A percentile compares a stretch with the other conserved stretches of the same genome.
phyloP scores from a whole-genome alignment of 164 flowering plant species.

The Chloranthus sessilifolius region DNA sequence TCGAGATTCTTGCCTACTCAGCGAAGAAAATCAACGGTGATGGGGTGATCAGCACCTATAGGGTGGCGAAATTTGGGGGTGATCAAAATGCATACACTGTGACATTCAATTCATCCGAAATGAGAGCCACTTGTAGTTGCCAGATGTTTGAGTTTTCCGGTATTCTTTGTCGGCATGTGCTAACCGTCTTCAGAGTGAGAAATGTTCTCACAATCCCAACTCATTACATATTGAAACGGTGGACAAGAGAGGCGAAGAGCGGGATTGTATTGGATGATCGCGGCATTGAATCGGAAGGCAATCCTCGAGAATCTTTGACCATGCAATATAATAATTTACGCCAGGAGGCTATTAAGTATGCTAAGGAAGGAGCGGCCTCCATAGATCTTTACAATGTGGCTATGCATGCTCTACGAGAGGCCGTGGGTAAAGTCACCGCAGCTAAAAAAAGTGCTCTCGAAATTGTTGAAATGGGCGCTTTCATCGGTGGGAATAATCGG shows the following conservation, averaged over 20 bases:
- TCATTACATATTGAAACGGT: slow-evolving; percentile 59
- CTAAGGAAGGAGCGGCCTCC: slow-evolving; percentile 70
- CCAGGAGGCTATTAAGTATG: slow-evolving; percentile 67
- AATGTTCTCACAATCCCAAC: slow-evolving; percentile 59
- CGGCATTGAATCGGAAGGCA: slow-evolving; percentile 35
- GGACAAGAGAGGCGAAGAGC: slow-evolving; percentile 74
- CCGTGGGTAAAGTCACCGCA: slow-evolving; percentile 6
- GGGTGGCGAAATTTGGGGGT: slow-evolving; percentile 83
- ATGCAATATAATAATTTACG: slow-evolving; percentile 53
- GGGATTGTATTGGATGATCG: slow-evolving; percentile 41
- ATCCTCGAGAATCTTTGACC: slow-evolving; percentile 36
- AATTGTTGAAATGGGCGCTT: no score
- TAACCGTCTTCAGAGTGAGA: slow-evolving; percentile 76
- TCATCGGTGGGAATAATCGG: no score
- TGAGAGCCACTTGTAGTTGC: slow-evolving; percentile 75
- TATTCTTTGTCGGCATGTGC: slow-evolving; percentile 73
- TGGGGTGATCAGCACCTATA: slow-evolving; percentile 46
- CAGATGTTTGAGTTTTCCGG: slow-evolving; percentile 87
- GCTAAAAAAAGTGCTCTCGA: no score
- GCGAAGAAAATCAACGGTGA: slow-evolving; percentile 67
- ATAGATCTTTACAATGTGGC: slow-evolving; percentile 61
- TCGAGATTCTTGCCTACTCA: slow-evolving; percentile 73
- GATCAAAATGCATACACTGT: slow-evolving; percentile 60
- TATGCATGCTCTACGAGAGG: slow-evolving; percentile 42
- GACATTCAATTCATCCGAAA: slow-evolving; percentile 49